These are phyloP conservation scores for Pisolithus albus DNA, from an alignment of 768 basidiomycete species.

Conservation along the genomic window DNA sequence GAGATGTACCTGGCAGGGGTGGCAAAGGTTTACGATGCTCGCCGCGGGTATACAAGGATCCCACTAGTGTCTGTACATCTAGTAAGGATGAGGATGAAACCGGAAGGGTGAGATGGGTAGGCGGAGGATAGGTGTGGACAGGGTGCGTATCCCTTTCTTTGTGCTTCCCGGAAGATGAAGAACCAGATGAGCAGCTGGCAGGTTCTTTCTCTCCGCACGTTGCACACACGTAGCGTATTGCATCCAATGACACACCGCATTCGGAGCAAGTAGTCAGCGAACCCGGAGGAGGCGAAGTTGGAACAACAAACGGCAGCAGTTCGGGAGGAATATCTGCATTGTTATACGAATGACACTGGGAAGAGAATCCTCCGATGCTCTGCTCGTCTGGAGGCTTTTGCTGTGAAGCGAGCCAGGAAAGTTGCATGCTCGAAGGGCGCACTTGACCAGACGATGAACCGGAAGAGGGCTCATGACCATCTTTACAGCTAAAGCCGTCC, in stretches of 20 bases:
- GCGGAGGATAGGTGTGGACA: conserved; percentile 30
- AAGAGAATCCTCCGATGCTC: conserved; percentile 7
- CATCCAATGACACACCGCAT: conserved; percentile 67
- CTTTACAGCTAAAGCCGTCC: conserved; percentile 36
- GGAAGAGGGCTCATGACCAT: conserved; percentile 24
- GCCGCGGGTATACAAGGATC: conserved; percentile 9
- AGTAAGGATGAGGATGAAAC: conserved; percentile 15
- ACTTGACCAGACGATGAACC: conserved; percentile 28
- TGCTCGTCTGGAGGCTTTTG: conserved; percentile 28
- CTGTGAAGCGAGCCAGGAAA: conserved; percentile 58
- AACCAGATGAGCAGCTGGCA: conserved; percentile 10
- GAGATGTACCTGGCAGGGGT: conserved; percentile 28
- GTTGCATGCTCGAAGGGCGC: conserved; percentile 62
- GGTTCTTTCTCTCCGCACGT: conserved; percentile 79
- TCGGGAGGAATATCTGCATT: conserved; percentile 41
- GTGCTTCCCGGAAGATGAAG: conserved; percentile 33
- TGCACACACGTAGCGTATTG: conserved; percentile 86
- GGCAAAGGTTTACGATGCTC: conserved; percentile 39
- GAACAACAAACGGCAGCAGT: conserved; percentile 44
- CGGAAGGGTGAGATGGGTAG: conserved; percentile 24
- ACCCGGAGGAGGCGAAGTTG: conserved; percentile 46
- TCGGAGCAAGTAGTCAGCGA: conserved; percentile 76
- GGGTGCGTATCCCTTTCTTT: conserved; percentile 33
- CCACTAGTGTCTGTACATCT: conserved; percentile 12
- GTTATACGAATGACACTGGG: conserved; percentile 14